These are phyloP conservation scores for Lojkania enalia DNA, from an alignment of 2,329 filamentous ascomycete genomes.

Conservation along the genomic window DNA sequence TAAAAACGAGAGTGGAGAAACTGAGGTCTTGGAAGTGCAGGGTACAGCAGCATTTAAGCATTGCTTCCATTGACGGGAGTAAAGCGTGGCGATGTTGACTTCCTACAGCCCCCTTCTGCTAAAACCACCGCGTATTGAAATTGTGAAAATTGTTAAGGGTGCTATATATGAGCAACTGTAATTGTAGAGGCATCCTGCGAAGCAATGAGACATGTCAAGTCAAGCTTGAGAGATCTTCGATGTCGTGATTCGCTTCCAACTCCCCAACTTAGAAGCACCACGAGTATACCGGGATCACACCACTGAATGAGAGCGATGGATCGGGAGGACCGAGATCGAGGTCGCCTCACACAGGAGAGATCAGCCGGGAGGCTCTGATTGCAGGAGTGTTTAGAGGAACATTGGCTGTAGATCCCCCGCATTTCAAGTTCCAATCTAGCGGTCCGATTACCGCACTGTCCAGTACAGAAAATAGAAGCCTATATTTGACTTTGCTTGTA, in stretches of 20 bases:
- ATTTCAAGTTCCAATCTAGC: background rate
- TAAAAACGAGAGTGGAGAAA: no score
- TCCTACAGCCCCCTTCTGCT: background rate
- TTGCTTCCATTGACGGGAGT: no score
- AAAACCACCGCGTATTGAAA: background rate
- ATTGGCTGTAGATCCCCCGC: conserved; percentile 8
- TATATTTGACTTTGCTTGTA: no score
- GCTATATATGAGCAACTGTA: background rate
- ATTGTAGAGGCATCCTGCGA: background rate
- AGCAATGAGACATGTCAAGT: background rate
- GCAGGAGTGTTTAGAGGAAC: background rate
- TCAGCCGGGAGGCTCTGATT: conserved; percentile 9
- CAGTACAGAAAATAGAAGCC: no score
- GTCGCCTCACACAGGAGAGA: conserved; percentile 4
- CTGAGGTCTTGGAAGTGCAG: no score
- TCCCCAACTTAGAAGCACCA: background rate
- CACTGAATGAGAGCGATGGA: conserved; percentile 1
- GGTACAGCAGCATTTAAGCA: no score
- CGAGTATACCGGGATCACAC: conserved; percentile 4
- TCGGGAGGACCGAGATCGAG: conserved; percentile 1
- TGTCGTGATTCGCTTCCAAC: conserved; percentile 13
- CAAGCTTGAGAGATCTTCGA: conserved; percentile 7
- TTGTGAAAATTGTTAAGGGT: background rate
- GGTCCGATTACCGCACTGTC: no score
- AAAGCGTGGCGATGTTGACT: background rate